phyloP scores from a whole-genome alignment of 2,329 filamentous ascomycete genomes.

The Aureobasidium sp. region DNA sequence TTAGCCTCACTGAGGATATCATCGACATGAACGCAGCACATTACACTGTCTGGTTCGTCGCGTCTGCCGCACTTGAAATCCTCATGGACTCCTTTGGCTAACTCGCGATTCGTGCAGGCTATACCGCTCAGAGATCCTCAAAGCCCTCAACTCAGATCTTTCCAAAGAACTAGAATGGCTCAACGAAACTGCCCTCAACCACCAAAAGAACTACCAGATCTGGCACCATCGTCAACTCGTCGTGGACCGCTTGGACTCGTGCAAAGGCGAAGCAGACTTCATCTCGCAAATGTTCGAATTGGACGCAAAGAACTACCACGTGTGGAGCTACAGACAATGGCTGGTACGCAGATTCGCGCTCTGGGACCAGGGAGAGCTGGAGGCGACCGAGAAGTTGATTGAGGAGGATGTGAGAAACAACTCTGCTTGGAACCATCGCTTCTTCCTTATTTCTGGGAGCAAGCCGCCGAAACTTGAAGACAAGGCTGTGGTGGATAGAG shows the following conservation, averaged over 20 bases:
- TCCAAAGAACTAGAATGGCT: constrained; percentile 76
- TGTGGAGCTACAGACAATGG: constrained; percentile 91
- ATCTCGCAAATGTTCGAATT: constrained; percentile 71
- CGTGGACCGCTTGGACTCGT: constrained; percentile 52
- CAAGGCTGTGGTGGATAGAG: constrained; percentile 59
- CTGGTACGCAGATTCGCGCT: constrained; percentile 58
- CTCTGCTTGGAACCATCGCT: constrained; percentile 94
- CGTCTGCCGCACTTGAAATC: no score
- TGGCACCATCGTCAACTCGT: constrained; percentile 62
- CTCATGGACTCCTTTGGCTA: no score
- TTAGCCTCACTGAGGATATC: constrained; percentile 79
- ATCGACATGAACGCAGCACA: constrained; percentile 93
- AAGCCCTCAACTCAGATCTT: constrained; percentile 58
- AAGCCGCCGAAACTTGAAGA: constrained; percentile 35
- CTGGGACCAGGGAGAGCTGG: constrained; percentile 54
- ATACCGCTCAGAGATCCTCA: constrained; percentile 76
- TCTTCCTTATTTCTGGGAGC: constrained; percentile 79
- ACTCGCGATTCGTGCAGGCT: constrained; percentile 44
- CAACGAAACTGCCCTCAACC: constrained; percentile 70
- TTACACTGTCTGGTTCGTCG: constrained; percentile 81
- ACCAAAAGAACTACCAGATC: constrained; percentile 98
- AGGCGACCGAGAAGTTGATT: constrained; percentile 65
- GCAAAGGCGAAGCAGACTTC: constrained; percentile 64
- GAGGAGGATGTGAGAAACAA: constrained; percentile 85
- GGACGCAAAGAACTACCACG: constrained; percentile 97